Evolutionary conservation across 352 stramenopile genomes (phyloP).

Genomic region (Phytophthora constricta): DNA sequence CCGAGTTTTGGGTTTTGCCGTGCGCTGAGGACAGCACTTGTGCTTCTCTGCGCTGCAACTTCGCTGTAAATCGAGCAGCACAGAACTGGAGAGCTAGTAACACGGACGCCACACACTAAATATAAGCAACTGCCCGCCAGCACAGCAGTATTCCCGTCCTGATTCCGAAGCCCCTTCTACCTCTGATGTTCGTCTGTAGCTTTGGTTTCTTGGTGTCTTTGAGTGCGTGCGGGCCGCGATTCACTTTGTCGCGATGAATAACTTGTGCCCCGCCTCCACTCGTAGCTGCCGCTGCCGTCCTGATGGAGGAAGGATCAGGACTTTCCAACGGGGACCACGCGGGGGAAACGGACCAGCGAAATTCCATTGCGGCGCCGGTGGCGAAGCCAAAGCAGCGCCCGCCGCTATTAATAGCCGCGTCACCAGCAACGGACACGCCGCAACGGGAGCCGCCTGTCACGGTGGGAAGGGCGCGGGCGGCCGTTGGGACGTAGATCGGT

Average conservation of each 20-base stretch:
- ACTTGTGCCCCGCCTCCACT: no score
- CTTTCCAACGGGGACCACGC: not conserved
- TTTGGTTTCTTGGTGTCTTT: no score
- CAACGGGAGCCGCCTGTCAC: constrained; percentile 5
- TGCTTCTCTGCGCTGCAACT: no score
- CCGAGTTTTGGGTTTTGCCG: constrained; percentile 4
- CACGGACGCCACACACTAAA: no score
- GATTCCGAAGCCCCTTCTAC: not conserved
- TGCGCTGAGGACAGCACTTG: not conserved
- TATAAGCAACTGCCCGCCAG: no score
- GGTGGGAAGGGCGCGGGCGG: not conserved
- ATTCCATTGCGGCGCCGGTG: no score
- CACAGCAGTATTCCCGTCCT: no score
- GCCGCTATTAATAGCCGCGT: constrained; percentile 30
- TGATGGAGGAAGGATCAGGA: not conserved
- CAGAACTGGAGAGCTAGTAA: no score
- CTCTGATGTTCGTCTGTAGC: no score
- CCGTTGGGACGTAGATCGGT: constrained; percentile 8
- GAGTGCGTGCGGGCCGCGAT: not conserved
- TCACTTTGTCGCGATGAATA: not conserved
- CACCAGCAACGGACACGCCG: constrained; percentile 31
- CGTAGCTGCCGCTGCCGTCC: no score
- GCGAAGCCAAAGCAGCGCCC: constrained; percentile 13
- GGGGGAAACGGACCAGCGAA: constrained; percentile 11
- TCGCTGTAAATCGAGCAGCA: no score